Base-by-base conservation (phyloP, 768 basidiomycete genomes). In the Lactarius indigo region DNA sequence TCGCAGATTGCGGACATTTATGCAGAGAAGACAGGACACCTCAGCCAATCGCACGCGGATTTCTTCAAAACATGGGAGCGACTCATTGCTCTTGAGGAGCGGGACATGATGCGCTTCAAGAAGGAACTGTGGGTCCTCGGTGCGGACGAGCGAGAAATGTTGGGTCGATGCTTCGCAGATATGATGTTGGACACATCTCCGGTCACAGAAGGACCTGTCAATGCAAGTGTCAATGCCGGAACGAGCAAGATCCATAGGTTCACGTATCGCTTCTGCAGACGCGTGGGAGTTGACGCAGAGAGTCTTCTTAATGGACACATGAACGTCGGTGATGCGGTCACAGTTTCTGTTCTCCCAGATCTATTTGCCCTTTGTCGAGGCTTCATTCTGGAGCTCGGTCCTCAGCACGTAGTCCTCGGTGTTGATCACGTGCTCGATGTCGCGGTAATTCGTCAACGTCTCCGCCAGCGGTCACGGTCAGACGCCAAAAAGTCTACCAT, bases 61-160 rank as follows among this genome's bases (percentile, higher is more conserved):
- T 98, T 98, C 76, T 98, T 97, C 81, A 86, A 86, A 72, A 82
- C 85, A 70, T 99, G 97, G 97, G 97, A 99, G 74, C 78, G 81
- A 2, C 82, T 98, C 18, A 81, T 98, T 64, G 82, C 92, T 2
- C 73, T 87, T 5, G 97, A 99, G 75, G 97, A 98, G 74, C 87
- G 89, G 64, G 96, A 97, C 69, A 79, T 91, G 17, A 78, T 89
- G 12, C 83, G 91, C 23, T 95, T 93, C 79, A 87, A 87, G 74
- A 92, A 91, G 70, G 96, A 99, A 72, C 80, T 98, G 10, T 99
- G 97, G 97, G 95, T 92, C 0, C 85, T 96, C 83, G 84, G 84
- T 7, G 93, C 94, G 0, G 78, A 76, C 20, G 88, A 95, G 72
- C 83, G 97, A 63, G 92, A 94, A 75, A 82, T 78, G 63, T 85